phyloP scores from a whole-genome alignment of 2,329 filamentous ascomycete species.

The Aspergillus texensis region DNA sequence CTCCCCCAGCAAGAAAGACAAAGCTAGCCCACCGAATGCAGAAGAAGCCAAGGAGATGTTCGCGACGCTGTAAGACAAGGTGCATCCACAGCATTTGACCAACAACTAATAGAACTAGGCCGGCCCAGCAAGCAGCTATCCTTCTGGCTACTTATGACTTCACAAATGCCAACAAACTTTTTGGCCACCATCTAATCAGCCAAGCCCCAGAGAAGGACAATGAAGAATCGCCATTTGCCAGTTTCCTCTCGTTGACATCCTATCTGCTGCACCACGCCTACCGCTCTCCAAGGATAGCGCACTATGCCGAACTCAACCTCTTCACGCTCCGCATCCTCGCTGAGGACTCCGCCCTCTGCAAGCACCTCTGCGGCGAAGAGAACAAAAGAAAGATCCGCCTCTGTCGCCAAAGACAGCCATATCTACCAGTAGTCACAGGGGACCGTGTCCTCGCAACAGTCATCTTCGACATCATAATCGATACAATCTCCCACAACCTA shows the following conservation, averaged over 20 bases:
- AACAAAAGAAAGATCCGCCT: constrained; percentile 74
- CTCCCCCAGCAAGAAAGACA: constrained; percentile 67
- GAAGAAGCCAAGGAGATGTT: constrained; percentile 85
- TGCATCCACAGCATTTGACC: constrained; percentile 14
- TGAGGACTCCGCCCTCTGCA: constrained; percentile 81
- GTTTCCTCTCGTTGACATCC: constrained; percentile 84
- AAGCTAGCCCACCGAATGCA: constrained; percentile 63
- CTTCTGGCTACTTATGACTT: constrained; percentile 91
- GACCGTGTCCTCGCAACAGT: constrained; percentile 75
- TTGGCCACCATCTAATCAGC: constrained; percentile 81
- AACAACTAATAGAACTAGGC: constrained; percentile 56
- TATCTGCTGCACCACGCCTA: constrained; percentile 94
- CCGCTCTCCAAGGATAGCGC: constrained; percentile 72
- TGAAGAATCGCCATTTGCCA: constrained; percentile 73
- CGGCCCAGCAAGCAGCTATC: constrained; percentile 75
- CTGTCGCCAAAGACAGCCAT: constrained; percentile 86
- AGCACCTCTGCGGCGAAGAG: constrained; percentile 80
- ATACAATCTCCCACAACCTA: constrained; percentile 92
- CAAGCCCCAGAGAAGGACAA: constrained; percentile 62
- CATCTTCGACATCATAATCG: constrained; percentile 83
- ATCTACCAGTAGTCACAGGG: constrained; percentile 72
- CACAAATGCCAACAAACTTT: constrained; percentile 89
- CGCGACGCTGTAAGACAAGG: constrained; percentile 62
- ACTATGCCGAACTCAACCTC: constrained; percentile 83
- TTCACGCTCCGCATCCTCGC: constrained; percentile 84